These are phyloP conservation scores for Thalia dealbata DNA, from an alignment of 176 grass and related monocot species.

Conservation along the genomic window DNA sequence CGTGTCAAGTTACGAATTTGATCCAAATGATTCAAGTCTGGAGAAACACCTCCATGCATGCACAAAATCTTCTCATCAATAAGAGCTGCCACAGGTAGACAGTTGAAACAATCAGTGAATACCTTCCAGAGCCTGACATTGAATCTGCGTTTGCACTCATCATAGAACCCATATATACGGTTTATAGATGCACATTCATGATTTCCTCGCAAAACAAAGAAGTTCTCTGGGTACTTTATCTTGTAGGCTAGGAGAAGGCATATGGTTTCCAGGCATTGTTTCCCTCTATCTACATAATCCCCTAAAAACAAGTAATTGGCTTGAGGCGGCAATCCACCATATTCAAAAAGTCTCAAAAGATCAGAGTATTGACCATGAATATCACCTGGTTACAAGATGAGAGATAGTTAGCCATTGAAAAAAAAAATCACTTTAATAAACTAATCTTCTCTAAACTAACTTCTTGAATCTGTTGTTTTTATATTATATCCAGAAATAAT, in stretches of 20 bases:
- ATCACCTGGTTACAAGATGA: conserved; percentile 3
- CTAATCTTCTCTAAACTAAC: neutral
- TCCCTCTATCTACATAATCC: conserved; percentile 10
- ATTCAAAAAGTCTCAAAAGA: conserved; percentile 11
- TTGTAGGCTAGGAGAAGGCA: conserved; percentile 13
- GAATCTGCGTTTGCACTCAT: conserved; percentile 14
- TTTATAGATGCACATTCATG: conserved; percentile 19
- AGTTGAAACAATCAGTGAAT: conserved; percentile 16
- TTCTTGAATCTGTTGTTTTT: too few species aligned
- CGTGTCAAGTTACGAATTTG: conserved; percentile 8
- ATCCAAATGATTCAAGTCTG: conserved; percentile 9
- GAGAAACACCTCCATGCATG: conserved; percentile 17
- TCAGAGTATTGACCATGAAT: conserved; percentile 20
- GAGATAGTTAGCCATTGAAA: neutral
- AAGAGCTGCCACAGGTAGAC: conserved; percentile 16
- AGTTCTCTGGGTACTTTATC: conserved; percentile 11
- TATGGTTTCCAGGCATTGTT: conserved; percentile 11
- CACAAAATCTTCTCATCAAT: conserved; percentile 15
- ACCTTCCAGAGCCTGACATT: conserved; percentile 14
- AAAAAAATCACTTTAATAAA: neutral
- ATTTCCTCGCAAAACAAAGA: conserved; percentile 13
- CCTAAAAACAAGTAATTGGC: conserved; percentile 14
- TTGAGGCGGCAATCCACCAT: conserved; percentile 9
- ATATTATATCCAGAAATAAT: too few species aligned
- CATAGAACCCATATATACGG: conserved; percentile 15